Evolutionary conservation across 495 filamentous ascomycete genomes (phyloP).

Genomic region (Neurospora terricola): DNA sequence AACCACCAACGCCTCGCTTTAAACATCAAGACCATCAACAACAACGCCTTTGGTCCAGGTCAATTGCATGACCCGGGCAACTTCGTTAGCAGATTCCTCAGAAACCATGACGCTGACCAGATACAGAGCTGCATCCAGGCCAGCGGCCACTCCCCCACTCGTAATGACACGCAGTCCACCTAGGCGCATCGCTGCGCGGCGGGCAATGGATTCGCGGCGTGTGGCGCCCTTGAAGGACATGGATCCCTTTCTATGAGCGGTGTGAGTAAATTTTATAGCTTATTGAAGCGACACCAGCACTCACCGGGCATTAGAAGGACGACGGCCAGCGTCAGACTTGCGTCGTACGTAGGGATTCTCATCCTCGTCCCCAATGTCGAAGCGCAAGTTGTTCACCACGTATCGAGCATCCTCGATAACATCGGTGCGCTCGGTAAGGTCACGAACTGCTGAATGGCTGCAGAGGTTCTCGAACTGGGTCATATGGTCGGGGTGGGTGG

Average conservation of each 20-base stretch:
- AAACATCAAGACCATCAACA: conserved; percentile 65
- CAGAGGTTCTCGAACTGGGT: conserved; percentile 59
- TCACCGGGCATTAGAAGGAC: conserved; percentile 52
- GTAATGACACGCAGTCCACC: conserved; percentile 68
- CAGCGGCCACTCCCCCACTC: conserved; percentile 62
- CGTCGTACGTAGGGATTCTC: conserved; percentile 65
- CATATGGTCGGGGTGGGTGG: conserved; percentile 54
- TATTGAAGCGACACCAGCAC: conserved; percentile 2
- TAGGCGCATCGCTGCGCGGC: conserved; percentile 54
- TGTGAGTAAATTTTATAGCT: not conserved
- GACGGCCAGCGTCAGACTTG: conserved; percentile 50
- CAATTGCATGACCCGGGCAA: conserved; percentile 58
- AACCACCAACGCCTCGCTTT: conserved; percentile 15
- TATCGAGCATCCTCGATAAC: conserved; percentile 67
- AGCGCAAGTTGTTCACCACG: conserved; percentile 70
- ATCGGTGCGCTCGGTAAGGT: conserved; percentile 52
- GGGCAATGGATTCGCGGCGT: conserved; percentile 57
- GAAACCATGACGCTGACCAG: conserved; percentile 64
- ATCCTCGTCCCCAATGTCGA: conserved; percentile 62
- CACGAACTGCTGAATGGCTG: conserved; percentile 49
- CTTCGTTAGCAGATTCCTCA: conserved; percentile 56
- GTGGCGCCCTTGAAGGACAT: conserved; percentile 57
- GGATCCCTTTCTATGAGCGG: conserved; percentile 47
- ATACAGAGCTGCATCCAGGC: conserved; percentile 70
- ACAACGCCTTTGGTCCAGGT: conserved; percentile 61